phyloP scores from a whole-genome alignment of 73 alveolate genomes.

The Paramecium biaurelia region DNA sequence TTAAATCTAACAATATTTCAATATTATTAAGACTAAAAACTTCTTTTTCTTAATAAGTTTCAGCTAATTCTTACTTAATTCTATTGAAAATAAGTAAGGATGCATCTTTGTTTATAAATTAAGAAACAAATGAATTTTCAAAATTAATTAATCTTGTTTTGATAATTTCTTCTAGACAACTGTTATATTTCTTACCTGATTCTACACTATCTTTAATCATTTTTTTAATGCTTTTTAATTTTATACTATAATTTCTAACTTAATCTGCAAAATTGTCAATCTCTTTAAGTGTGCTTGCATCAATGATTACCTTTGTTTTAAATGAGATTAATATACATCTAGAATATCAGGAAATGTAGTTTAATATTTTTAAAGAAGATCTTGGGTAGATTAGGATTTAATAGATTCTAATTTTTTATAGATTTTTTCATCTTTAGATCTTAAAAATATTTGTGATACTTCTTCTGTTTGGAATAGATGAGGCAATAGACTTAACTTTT shows the following conservation, averaged over 20 bases:
- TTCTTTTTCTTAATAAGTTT: background rate
- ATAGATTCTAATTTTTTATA: conserved; percentile 1
- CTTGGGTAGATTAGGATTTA: background rate
- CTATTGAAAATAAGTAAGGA: background rate
- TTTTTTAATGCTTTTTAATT: background rate
- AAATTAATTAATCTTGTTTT: background rate
- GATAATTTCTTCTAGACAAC: background rate
- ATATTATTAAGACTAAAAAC: background rate
- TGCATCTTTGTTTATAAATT: background rate
- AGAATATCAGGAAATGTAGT: background rate
- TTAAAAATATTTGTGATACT: background rate
- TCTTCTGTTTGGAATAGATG: background rate
- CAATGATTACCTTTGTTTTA: background rate
- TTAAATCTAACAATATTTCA: background rate
- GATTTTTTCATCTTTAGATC: background rate
- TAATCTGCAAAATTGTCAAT: conserved; percentile 25
- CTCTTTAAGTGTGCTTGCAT: background rate
- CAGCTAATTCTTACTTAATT: background rate
- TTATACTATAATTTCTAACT: background rate
- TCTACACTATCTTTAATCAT: background rate
- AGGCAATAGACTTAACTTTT: background rate
- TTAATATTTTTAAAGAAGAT: background rate
- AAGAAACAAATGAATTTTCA: background rate
- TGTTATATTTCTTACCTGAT: background rate
- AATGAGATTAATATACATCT: background rate